Evolutionary conservation across 495 filamentous ascomycete species (phyloP).

Genomic region (Lasiosphaeria miniovina): DNA sequence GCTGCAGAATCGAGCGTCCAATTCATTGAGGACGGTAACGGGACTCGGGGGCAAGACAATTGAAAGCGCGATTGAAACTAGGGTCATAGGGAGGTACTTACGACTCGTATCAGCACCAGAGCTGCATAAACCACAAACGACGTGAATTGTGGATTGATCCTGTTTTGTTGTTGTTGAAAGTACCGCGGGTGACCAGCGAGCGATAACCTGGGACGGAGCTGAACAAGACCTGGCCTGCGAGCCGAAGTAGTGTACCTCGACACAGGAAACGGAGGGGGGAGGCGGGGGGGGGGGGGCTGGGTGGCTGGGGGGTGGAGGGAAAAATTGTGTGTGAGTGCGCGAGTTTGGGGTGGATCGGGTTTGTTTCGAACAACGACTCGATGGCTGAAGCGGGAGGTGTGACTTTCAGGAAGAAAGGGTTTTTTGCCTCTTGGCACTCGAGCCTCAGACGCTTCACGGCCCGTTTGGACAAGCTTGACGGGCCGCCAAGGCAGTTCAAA

Average conservation of each 20-base stretch:
- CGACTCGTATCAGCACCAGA: slow-evolving; percentile 15
- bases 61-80: slow-evolving; percentile 2
- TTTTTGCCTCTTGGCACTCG: too few relatives aligned
- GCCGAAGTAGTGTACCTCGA: slow-evolving; percentile 28
- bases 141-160: slow-evolving; percentile 23
- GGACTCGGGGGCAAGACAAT: slow-evolving; percentile 1
- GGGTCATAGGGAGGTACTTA: slow-evolving; percentile 24
- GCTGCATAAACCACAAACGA: slow-evolving; percentile 23
- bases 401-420: background rate
- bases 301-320: slow-evolving; percentile 20
- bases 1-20: slow-evolving; percentile 17
- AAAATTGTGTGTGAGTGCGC: slow-evolving; percentile 18
- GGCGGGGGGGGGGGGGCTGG: slow-evolving; percentile 22
- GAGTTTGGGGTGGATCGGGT: slow-evolving; percentile 24
- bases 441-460: too few relatives aligned
- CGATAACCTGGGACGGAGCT: slow-evolving; percentile 25
- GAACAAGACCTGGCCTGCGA: slow-evolving; percentile 21
- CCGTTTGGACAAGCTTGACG: slow-evolving; percentile 3
- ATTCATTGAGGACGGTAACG: slow-evolving; percentile 11
- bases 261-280: slow-evolving; percentile 15
- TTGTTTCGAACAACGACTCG: slow-evolving; percentile 16
- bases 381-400: slow-evolving; percentile 16
- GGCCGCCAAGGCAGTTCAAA: slow-evolving; percentile 9
- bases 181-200: slow-evolving; percentile 27
- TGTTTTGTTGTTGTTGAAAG: slow-evolving; percentile 18